Percentiles rank a stretch among this genome's conserved stretches.
Evolutionary conservation across 163 green algal genomes (phyloP).

Genomic region (Scenedesmus sp.): DNA sequence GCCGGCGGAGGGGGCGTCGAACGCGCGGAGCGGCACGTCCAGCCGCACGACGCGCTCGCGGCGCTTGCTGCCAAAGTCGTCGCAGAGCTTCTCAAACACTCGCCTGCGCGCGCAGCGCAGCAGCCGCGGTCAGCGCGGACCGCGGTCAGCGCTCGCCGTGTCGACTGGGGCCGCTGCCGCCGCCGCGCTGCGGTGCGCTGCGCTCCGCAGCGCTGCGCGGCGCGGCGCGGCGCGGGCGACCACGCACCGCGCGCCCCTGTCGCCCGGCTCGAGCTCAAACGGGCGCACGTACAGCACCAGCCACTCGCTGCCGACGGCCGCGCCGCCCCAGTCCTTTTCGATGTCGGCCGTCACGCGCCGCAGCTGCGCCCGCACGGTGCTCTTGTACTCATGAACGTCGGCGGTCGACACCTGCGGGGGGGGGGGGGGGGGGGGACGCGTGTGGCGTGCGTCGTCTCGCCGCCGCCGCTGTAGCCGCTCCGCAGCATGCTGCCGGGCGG

Average conservation of each 20-base stretch:
- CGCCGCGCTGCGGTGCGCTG: too few relatives aligned
- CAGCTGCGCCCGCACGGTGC: constrained; percentile 50
- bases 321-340: constrained; percentile 46
- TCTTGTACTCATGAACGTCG: constrained; percentile 82
- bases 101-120: constrained; percentile 27
- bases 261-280: constrained; percentile 48
- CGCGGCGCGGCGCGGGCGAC: too few relatives aligned
- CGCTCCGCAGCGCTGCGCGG: too few relatives aligned
- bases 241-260: constrained; percentile 50
- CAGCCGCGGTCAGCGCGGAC: too few relatives aligned
- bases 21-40: constrained; percentile 55
- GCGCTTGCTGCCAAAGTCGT: constrained; percentile 70
- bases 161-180: too few relatives aligned
- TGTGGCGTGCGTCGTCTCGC: too few relatives aligned
- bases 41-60: constrained; percentile 72
- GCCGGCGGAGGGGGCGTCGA: constrained; percentile 21
- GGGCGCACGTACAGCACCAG: constrained; percentile 77
- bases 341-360: constrained; percentile 20
- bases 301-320: constrained; percentile 63
- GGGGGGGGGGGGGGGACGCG: too few relatives aligned
- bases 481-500: background rate
- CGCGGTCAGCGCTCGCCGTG: too few relatives aligned
- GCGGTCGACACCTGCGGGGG: constrained; percentile 65
- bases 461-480: background rate
- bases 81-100: constrained; percentile 73